A percentile compares a stretch with the other conserved stretches of the same genome.
phyloP scores from a whole-genome alignment of 441 rosid genomes.

The Gossypium lobatum region DNA sequence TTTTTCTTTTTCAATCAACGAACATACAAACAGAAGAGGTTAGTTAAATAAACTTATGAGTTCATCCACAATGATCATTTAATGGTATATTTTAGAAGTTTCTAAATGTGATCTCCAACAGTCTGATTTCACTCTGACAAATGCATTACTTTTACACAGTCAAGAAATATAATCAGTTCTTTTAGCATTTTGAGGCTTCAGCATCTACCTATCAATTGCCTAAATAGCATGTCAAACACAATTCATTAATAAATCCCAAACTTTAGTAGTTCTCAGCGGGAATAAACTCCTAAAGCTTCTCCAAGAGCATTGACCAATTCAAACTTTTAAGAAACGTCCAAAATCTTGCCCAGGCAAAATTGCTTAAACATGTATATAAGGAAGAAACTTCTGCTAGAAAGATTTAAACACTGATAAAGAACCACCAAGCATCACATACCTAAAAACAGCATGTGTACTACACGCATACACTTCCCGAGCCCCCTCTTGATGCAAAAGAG shows the following conservation, averaged over 20 bases:
- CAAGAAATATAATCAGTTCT: not conserved
- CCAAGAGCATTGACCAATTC: not conserved
- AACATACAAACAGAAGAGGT: not conserved
- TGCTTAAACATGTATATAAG: not conserved
- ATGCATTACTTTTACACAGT: not conserved
- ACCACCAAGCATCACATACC: constrained; percentile 33
- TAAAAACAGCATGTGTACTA: constrained; percentile 91
- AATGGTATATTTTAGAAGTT: not conserved
- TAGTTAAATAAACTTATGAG: not conserved
- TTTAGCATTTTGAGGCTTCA: not conserved
- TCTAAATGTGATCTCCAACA: not conserved
- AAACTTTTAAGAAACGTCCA: not conserved
- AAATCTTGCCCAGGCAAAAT: not conserved
- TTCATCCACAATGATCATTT: not conserved
- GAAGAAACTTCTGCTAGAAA: constrained; percentile 11
- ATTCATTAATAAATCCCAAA: not conserved
- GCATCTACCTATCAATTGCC: not conserved
- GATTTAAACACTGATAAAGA: not conserved
- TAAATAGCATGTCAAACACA: not conserved
- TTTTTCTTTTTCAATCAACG: not conserved
- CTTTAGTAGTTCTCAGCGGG: not conserved
- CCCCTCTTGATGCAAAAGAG: constrained; percentile 88
- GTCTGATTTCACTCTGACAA: not conserved
- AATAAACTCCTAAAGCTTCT: not conserved
- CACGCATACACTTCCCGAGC: constrained; percentile 97